phyloP scores from a whole-genome alignment of 371 early-diverging fungal species.

The Circinella umbellata region DNA sequence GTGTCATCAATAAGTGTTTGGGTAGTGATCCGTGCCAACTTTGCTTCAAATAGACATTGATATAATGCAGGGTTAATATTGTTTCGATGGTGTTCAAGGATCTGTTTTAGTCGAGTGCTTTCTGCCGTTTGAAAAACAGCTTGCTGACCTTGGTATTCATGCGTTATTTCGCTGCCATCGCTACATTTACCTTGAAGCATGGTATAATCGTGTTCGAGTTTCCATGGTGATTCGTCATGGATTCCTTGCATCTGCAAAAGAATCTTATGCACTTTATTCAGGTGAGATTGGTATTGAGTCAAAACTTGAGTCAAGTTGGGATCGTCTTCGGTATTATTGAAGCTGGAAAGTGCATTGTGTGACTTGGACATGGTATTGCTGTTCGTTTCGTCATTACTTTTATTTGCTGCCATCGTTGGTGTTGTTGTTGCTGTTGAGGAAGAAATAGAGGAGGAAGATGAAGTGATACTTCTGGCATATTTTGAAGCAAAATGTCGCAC shows the following conservation, averaged over 20 bases:
- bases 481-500: slow-evolving; percentile 3
- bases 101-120: slow-evolving; percentile 35
- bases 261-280: slow-evolving; percentile 24
- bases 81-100: slow-evolving; percentile 28
- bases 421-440: not conserved
- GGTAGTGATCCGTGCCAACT: slow-evolving; percentile 56
- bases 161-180: slow-evolving; percentile 35
- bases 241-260: slow-evolving; percentile 17
- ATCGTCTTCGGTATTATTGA: not conserved
- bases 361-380: not conserved
- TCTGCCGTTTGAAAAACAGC: slow-evolving; percentile 35
- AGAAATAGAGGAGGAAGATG: not conserved
- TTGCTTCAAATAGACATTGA: slow-evolving; percentile 36
- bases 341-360: not conserved
- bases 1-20: slow-evolving; percentile 54
- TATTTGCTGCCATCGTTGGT: not conserved
- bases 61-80: slow-evolving; percentile 34
- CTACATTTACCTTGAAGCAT: slow-evolving; percentile 36
- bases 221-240: slow-evolving; percentile 35
- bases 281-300: slow-evolving; percentile 22
- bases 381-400: not conserved
- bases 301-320: slow-evolving; percentile 18
- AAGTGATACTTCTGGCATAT: slow-evolving; percentile 1
- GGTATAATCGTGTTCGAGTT: slow-evolving; percentile 30
- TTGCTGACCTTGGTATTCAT: slow-evolving; percentile 35